Evolutionary conservation across 345 rosid species (phyloP), one percentile per base, ranked within the genome.

Genomic region (Salix viminalis): DNA sequence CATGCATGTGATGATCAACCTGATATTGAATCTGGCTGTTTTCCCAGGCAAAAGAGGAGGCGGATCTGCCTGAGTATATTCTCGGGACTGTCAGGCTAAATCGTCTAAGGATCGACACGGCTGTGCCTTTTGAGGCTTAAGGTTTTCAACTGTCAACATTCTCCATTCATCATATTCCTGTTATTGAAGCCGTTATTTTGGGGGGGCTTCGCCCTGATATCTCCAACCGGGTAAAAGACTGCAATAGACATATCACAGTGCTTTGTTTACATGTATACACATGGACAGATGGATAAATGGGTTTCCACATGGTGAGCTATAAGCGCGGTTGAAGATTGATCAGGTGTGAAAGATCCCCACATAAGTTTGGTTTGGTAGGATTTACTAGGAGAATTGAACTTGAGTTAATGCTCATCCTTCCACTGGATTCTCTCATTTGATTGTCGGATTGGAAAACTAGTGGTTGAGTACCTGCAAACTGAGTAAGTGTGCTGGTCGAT

Each of bases 11-110:
- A 65, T 18, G 14, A 18, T 42, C 32, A 71, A 34, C 12, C 11
- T 12, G 46, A 34, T 65, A 65, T 18, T 52, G 37, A 36, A 4
- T 4, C 65, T 42, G 75, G 32, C 48, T 75, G 2, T 52, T 8
- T 75, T 46, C 87, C 84, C 94, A 93, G 99, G 98, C 89, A 73
- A 92, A 81, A 72, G 98, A 93, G 80, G 96, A 85, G 81, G 78
- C 67, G 21, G 97, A 96, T 75, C 78, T 96, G 87, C 99, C 99
- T 0, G 99, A 96, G 86, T 93, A 87, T 86, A 80, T 96, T 81
- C 94, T 93, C 65, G 99, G 99, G 60, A 92, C 98, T 6, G 99
- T 92, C 67, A 86, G 96, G 70, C 85, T 96, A 42, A 93, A 90
- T 76, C 90, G 92, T n/a, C 77, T 96, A 78, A 88, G 77, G 84